Evolutionary conservation across 768 basidiomycete species (phyloP).

Genomic region (Agaricus subrufescens): DNA sequence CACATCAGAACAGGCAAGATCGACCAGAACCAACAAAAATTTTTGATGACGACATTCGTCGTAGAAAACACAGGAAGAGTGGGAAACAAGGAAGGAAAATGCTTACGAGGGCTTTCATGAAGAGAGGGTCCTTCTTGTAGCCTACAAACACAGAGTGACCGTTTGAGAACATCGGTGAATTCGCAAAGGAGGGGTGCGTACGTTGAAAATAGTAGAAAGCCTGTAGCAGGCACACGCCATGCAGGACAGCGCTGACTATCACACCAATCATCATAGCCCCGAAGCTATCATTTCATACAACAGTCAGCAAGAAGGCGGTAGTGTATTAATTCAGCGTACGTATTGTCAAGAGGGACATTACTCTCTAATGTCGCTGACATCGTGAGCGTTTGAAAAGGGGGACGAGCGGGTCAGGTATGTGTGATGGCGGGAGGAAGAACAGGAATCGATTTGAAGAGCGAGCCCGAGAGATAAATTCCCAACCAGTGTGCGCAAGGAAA

Average conservation of each 20-base stretch:
- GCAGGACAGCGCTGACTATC: conserved; percentile 30
- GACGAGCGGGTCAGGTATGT: neutral
- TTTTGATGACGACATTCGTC: neutral
- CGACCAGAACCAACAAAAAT: neutral
- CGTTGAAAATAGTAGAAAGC: conserved; percentile 42
- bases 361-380: conserved; percentile 22
- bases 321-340: conserved; percentile 18
- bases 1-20: too few species aligned
- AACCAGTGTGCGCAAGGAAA: neutral
- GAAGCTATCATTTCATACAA: conserved; percentile 25
- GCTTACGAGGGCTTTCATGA: conserved; percentile 36
- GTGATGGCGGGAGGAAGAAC: too few species aligned
- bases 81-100: neutral
- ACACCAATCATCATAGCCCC: conserved; percentile 41
- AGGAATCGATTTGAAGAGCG: neutral
- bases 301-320: neutral
- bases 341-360: conserved; percentile 25
- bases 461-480: neutral
- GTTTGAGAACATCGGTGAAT: too few species aligned
- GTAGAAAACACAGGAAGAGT: neutral
- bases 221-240: conserved; percentile 43
- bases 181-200: conserved; percentile 11
- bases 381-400: too few species aligned
- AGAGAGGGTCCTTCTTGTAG: conserved; percentile 36
- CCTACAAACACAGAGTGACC: conserved; percentile 13